A percentile compares a stretch with the other conserved stretches of the same genome.
phyloP scores from a whole-genome alignment of 2,329 filamentous ascomycete genomes.

The Aspergillus sp. region DNA sequence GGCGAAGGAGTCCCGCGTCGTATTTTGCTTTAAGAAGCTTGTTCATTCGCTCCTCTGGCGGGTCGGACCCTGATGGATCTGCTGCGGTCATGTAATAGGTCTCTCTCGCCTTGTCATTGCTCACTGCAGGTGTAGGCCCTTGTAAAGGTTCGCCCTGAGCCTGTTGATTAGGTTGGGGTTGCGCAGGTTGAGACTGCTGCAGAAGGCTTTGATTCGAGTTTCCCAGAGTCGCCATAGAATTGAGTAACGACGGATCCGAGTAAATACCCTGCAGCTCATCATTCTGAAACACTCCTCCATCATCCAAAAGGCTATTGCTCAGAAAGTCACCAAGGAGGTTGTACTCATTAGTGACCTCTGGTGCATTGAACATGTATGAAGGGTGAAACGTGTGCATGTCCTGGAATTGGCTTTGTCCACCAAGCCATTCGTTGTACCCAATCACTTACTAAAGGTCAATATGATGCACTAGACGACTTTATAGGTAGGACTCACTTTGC shows the following conservation, averaged over 20 bases:
- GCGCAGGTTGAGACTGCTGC: conserved; percentile 38
- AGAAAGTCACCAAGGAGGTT: conserved; percentile 96
- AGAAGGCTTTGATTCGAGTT: conserved; percentile 34
- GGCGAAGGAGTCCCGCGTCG: conserved; percentile 88
- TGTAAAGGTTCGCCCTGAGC: conserved; percentile 57
- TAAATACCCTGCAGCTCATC: conserved; percentile 67
- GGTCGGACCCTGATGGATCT: conserved; percentile 83
- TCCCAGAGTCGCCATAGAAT: conserved; percentile 42
- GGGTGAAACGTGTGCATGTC: conserved; percentile 94
- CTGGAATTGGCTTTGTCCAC: conserved; percentile 78
- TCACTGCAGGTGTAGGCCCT: conserved; percentile 62
- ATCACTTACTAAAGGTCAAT: conserved; percentile 29
- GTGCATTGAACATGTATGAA: conserved; percentile 91
- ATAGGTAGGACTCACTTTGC: conserved; percentile 64
- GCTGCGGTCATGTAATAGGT: conserved; percentile 94
- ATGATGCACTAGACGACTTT: conserved; percentile 54
- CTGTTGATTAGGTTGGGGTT: conserved; percentile 33
- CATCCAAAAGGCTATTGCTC: conserved; percentile 86
- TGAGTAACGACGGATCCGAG: conserved; percentile 58
- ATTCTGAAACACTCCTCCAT: conserved; percentile 67
- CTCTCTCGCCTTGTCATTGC: conserved; percentile 71
- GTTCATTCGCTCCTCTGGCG: conserved; percentile 92
- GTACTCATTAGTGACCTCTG: conserved; percentile 94
- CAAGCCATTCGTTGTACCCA: conserved; percentile 81
- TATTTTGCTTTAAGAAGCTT: conserved; percentile 93